Conservation (phyloP, 164 flowering plant genomes). For the Magnolia changhungtana region DNA sequence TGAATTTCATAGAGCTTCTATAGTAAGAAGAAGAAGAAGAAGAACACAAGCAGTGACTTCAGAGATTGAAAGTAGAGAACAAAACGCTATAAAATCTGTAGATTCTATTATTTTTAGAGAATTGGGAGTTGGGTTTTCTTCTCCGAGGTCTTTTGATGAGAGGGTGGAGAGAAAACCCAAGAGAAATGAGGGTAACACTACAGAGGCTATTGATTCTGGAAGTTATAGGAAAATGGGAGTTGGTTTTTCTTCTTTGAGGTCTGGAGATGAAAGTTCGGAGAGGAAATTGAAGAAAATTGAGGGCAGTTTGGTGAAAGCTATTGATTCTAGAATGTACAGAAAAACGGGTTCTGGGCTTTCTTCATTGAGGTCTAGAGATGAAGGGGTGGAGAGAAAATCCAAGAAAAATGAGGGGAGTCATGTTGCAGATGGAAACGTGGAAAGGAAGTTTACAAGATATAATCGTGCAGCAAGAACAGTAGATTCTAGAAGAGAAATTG, state of each 20-base stretch:
- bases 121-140: slow-evolving; percentile 31
- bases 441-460: not conserved
- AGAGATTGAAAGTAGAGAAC: slow-evolving; percentile 13
- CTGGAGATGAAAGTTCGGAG: slow-evolving; percentile 18
- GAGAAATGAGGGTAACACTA: slow-evolving; percentile 7
- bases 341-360: not conserved
- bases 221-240: slow-evolving; percentile 16
- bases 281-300: slow-evolving; percentile 13
- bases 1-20: slow-evolving; percentile 13
- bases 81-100: slow-evolving; percentile 14
- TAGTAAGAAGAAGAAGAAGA: slow-evolving; percentile 5
- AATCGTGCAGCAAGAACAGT: not conserved
- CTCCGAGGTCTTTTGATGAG: slow-evolving; percentile 26
- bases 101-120: slow-evolving; percentile 19
- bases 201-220: not conserved
- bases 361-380: slow-evolving; percentile 11
- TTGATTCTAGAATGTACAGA: not conserved
- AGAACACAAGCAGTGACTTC: slow-evolving; percentile 12
- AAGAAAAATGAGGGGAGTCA: slow-evolving; percentile 15
- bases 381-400: not conserved
- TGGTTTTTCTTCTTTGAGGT: slow-evolving; percentile 24
- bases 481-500: not conserved
- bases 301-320: slow-evolving; percentile 1
- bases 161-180: slow-evolving; percentile 14
- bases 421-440: slow-evolving; percentile 12